Base-by-base conservation (phyloP, 1,284 basidiomycete species). In the Cryptococcus sp. region DNA sequence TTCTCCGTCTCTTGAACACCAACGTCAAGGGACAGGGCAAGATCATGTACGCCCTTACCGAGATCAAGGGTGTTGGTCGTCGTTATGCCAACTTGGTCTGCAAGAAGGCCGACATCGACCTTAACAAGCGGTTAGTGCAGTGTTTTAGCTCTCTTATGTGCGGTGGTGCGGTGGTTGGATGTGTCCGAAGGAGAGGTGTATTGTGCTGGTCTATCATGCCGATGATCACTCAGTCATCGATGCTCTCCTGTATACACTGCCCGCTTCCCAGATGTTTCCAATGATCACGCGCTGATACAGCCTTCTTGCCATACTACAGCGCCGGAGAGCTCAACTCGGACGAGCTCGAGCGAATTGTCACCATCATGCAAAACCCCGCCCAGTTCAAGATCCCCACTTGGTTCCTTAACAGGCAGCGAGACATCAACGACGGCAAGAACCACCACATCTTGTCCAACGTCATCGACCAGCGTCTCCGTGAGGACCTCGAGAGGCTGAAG, bases 51-150 rank as follows among this genome's bases (percentile, higher is more conserved):
- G 81, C 93, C 74, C 80, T 96, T 83, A 96, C 93, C 54, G 93
- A 99, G 84, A 99, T 99, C 86, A 97, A 97, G 86, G 96, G 96
- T 89, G 95, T 99, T 67, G 96, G 96, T 77, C 89, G 96, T 67
- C 90, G 96, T 63, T 99, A 97, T 83, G 87, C 96, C 79, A 99
- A 99, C 84, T 84, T 99, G 75, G 95, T 99, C 73, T 98, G 94
- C 88, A 99, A 99, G 84, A 99, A 99, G 86, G 96, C 96, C 70
- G 96, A 99, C 83, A 91, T 99, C 59, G 94, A 99, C 80, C 86
- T 99, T 68, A 90, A 86, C 85, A 99, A 99, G 84, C 91, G 96
- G 94, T 96, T 73, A 65, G 89, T 83, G n/a, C 17, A 16, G 7
- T 52, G 5, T 15, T 11, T 22, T 23, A 38, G 50, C 17, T n/a